Evolutionary conservation across 208 protist genomes (phyloP).

Genomic region (Zelonia costaricensis): DNA sequence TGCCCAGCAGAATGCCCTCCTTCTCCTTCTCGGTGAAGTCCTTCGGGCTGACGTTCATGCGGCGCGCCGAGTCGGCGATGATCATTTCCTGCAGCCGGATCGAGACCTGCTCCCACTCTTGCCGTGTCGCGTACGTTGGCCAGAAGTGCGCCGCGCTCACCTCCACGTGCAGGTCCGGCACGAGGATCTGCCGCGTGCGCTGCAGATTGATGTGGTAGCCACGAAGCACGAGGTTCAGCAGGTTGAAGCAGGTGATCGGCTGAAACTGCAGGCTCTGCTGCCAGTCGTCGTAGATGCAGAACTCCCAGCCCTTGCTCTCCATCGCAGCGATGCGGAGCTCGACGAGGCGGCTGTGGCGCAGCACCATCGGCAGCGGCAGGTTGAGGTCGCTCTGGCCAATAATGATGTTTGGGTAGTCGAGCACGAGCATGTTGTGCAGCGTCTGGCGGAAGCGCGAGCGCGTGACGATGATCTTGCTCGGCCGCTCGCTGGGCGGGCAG

Average conservation of each 20-base stretch:
- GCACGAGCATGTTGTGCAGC: slow-evolving; percentile 94
- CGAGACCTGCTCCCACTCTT: slow-evolving; percentile 99
- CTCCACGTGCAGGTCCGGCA: slow-evolving; percentile 96
- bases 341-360: slow-evolving; percentile 99
- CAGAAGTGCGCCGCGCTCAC: slow-evolving; percentile 99
- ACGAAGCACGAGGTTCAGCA: slow-evolving; percentile 99
- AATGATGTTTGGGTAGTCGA: slow-evolving; percentile 99
- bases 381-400: slow-evolving; percentile 99
- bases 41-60: slow-evolving; percentile 99
- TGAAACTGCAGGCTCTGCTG: slow-evolving; percentile 95
- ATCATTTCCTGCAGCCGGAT: slow-evolving; percentile 99
- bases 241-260: slow-evolving; percentile 98
- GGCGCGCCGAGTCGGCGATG: slow-evolving; percentile 99
- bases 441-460: slow-evolving; percentile 96
- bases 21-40: slow-evolving; percentile 99
- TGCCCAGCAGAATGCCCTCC: slow-evolving; percentile 99
- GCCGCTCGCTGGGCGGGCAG: slow-evolving; percentile 99
- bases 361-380: slow-evolving; percentile 98
- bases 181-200: slow-evolving; percentile 97
- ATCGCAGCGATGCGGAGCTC: slow-evolving; percentile 99
- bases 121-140: slow-evolving; percentile 97
- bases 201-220: slow-evolving; percentile 98
- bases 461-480: slow-evolving; percentile 99
- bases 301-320: slow-evolving; percentile 98
- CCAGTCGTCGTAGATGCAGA: slow-evolving; percentile 99